Base-by-base conservation (phyloP, 2,329 filamentous ascomycete genomes). In the Cladosporium sp. region DNA sequence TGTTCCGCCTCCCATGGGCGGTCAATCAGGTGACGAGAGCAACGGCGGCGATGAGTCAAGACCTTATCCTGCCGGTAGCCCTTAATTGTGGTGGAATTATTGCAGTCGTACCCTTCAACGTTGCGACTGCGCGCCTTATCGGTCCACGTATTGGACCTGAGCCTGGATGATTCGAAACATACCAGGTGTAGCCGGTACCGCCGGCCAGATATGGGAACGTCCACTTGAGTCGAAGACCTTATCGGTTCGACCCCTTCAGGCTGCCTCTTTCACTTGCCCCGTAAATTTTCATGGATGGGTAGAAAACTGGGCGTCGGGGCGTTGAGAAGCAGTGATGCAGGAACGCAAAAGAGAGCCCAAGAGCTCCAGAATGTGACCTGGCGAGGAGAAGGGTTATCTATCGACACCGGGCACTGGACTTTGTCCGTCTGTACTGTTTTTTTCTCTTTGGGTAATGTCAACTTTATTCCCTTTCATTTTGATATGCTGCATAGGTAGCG, bases 31-130 rank as follows among this genome's bases (percentile, higher is more conserved):
- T n/a, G 42, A 36, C 13, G 36, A 45, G 13, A 29, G 47, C 30
- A 30, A 29, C n/a, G 39, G 18, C 19, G 44, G 43, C 17, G 50
- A 29, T 11, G 50, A 36, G 7, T 18, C 42, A 27, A 44, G 38
- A 36, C 49, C 49, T 19, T 51, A 51, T 13, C 49, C 49, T 36
- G 49, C 27, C 18, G 49, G 32, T 11, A 36, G 32, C 20, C 43
- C 43, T 37, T 47, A 47, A 13, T n/a, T 19, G 4, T 22, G 39
- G 2, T 6, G 8, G 8, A 27, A 19, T 7, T 15, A 7, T 15
- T 15, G 7, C 12, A 15, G 15, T 36, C 7, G 1, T 5, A 7
- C 7, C 13, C 32, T n/a, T n/a, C 13, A 4, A 17, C 8, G 32
- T n/a, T n/a, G 12, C 13, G 15, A 17, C 8, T n/a, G 13, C 32